A percentile compares a stretch with the other conserved stretches of the same genome.
Conservation (phyloP, 192 early-diverging fungal genomes). For the Entomortierella lignicola region DNA sequence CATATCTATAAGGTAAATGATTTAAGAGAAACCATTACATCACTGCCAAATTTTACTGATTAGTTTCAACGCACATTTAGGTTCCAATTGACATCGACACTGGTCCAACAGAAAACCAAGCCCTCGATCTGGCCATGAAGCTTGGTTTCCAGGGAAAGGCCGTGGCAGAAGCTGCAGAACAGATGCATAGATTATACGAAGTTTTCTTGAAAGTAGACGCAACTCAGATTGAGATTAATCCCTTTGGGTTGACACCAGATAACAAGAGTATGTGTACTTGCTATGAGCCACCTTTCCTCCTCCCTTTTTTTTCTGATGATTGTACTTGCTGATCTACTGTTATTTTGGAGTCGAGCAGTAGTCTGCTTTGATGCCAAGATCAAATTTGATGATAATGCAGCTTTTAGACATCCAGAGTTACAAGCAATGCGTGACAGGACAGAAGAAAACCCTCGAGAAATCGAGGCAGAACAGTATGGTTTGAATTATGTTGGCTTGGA, state of each 20-base stretch:
- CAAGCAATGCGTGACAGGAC: conserved; percentile 37
- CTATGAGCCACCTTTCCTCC: too few species aligned
- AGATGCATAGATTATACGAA: conserved; percentile 49
- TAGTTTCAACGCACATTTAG: too few species aligned
- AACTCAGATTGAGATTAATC: conserved; percentile 41
- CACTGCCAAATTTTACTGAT: too few species aligned
- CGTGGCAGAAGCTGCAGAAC: conserved; percentile 42
- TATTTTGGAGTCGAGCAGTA: background rate
- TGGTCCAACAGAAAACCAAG: conserved; percentile 43
- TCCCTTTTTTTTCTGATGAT: too few species aligned
- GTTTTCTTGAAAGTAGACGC: conserved; percentile 47
- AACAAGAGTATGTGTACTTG: conserved; percentile 36
- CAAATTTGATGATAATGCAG: conserved; percentile 37
- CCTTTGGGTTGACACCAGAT: conserved; percentile 43
- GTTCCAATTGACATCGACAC: conserved; percentile 36
- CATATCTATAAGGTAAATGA: conserved; percentile 32
- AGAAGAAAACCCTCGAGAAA: conserved; percentile 42
- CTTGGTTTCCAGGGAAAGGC: conserved; percentile 43
- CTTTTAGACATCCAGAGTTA: conserved; percentile 46
- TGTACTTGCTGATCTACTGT: background rate
- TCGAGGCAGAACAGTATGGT: conserved; percentile 40
- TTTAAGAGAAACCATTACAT: too few species aligned
- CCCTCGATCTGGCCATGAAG: conserved; percentile 50
- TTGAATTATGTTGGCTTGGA: conserved; percentile 50
- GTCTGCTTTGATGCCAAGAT: conserved; percentile 54